Percentiles rank a stretch among this genome's conserved stretches.
phyloP scores from a whole-genome alignment of 2,329 filamentous ascomycete genomes.

The Blastomyces parvus region DNA sequence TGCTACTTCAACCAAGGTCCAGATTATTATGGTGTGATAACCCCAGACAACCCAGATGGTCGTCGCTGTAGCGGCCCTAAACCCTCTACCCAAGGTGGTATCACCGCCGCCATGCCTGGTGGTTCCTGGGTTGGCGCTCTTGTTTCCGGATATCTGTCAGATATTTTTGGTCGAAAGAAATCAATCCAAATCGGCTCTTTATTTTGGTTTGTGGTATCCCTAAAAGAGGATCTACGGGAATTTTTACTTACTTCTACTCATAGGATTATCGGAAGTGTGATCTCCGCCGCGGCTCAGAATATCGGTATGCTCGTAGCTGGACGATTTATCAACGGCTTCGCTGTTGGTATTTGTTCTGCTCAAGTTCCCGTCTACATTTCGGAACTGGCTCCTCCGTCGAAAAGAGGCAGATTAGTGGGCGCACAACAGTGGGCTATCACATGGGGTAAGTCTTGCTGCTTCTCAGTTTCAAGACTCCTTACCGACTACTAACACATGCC shows the following conservation, averaged over 20 bases:
- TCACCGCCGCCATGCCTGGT: conserved; percentile 60
- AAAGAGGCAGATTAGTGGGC: conserved; percentile 34
- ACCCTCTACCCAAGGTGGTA: conserved; percentile 49
- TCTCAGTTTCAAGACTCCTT: conserved; percentile 16
- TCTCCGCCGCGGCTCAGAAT: conserved; percentile 27
- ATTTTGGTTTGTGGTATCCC: conserved; percentile 24
- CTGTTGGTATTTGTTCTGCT: conserved; percentile 33
- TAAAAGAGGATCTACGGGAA: conserved; percentile 6
- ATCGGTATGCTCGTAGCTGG: conserved; percentile 28
- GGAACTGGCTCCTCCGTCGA: conserved; percentile 32
- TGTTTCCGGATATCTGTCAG: conserved; percentile 27
- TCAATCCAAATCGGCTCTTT: conserved; percentile 31
- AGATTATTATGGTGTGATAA: conserved; percentile 1
- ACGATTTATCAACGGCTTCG: conserved; percentile 33
- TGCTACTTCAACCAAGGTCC: conserved; percentile 43
- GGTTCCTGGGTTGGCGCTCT: conserved; percentile 58
- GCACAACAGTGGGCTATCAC: conserved; percentile 35
- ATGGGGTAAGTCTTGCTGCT: conserved; percentile 21
- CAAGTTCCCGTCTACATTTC: conserved; percentile 33
- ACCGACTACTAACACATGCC: conserved; percentile 15
- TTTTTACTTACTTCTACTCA: conserved; percentile 19
- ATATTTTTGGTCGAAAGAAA: conserved; percentile 31
- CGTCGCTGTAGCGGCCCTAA: conserved; percentile 39
- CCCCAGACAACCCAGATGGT: conserved; percentile 24
- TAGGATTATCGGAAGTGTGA: conserved; percentile 33